Evolutionary conservation across 1,139 yeast species (phyloP).

Genomic region (Candida sp.): DNA sequence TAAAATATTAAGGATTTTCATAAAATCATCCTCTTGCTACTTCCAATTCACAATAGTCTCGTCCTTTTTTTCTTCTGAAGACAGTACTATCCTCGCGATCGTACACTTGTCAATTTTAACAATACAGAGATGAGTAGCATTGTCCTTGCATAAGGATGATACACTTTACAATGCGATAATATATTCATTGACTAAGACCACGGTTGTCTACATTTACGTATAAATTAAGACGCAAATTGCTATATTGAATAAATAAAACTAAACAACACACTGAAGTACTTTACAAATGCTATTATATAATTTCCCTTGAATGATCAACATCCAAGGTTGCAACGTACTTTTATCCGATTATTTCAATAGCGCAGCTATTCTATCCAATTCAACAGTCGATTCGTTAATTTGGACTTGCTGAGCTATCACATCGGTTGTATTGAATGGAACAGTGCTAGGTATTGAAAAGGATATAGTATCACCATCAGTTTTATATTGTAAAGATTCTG

Average conservation of each 20-base stretch:
- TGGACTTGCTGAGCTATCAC: background rate
- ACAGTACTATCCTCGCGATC: conserved; percentile 42
- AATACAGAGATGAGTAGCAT: conserved; percentile 99
- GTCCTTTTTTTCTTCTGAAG: no score
- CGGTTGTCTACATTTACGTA: no score
- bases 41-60: no score
- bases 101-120: conserved; percentile 64
- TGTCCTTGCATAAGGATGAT: conserved; percentile 99
- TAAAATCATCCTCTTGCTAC: no score
- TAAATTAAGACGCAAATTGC: background rate
- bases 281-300: background rate
- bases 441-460: background rate
- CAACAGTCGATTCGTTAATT: background rate
- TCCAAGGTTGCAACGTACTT: background rate
- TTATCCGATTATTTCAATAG: background rate
- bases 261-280: background rate
- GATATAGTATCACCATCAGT: background rate
- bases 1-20: no score
- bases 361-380: background rate
- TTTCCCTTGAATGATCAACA: background rate
- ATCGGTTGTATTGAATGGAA: background rate
- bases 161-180: conserved; percentile 94
- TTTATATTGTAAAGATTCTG: background rate
- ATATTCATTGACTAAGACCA: no score
- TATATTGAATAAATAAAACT: no score